Evolutionary conservation across 208 protist species (phyloP).

Genomic region (Leptomonas pyrrhocoris): DNA sequence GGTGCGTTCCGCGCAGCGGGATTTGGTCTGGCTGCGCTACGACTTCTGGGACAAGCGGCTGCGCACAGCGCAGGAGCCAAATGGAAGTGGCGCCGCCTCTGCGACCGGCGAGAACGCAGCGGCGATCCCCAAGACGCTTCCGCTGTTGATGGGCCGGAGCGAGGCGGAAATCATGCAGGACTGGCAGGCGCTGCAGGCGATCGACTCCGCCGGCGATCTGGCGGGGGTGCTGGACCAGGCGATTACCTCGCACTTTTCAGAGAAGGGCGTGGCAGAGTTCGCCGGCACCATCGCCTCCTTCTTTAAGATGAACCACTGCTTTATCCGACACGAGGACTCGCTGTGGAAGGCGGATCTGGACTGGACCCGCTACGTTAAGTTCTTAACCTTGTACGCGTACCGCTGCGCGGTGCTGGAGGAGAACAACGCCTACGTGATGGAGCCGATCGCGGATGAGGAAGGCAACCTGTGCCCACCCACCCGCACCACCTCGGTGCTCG

Average conservation of each 20-base stretch:
- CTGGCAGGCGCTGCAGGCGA: conserved; percentile 27
- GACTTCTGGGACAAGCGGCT: conserved; percentile 83
- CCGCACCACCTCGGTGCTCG: conserved; percentile 52
- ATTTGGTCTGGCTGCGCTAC: conserved; percentile 84
- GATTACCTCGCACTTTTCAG: conserved; percentile 80
- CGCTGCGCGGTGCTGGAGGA: conserved; percentile 36
- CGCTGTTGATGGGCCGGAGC: conserved; percentile 25
- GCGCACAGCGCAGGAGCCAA: conserved; percentile 9
- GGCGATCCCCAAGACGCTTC: conserved; percentile 27
- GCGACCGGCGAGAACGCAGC: conserved; percentile 18
- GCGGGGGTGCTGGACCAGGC: conserved; percentile 70
- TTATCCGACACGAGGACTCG: conserved; percentile 48
- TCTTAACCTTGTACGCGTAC: conserved; percentile 80
- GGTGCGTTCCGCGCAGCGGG: conserved; percentile 75
- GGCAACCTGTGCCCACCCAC: conserved; percentile 43
- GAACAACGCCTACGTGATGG: conserved; percentile 36
- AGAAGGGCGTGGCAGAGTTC: conserved; percentile 57
- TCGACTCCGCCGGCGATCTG: conserved; percentile 71
- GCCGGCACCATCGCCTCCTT: conserved; percentile 47
- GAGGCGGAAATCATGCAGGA: conserved; percentile 17
- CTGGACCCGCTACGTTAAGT: conserved; percentile 87
- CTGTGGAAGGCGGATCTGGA: conserved; percentile 48
- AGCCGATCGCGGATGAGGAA: conserved; percentile 49
- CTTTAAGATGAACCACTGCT: conserved; percentile 52
- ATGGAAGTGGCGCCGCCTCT: neutral